A percentile compares a stretch with the other conserved stretches of the same genome.
phyloP scores from a whole-genome alignment of 106 monocot species.

The Acanthochlamys bracteata region DNA sequence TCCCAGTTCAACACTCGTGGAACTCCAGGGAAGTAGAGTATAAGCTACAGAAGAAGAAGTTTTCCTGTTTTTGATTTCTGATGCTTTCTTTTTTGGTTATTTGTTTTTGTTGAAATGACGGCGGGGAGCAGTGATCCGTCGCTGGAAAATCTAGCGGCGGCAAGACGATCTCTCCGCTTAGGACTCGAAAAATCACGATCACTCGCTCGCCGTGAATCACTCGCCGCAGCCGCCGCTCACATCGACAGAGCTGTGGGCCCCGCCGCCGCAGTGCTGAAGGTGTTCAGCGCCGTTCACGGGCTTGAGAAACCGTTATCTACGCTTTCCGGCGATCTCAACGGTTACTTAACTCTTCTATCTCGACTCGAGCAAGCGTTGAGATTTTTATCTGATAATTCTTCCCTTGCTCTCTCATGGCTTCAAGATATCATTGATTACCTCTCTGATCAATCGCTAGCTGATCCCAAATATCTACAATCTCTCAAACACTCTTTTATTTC shows the following conservation, averaged over 20 bases:
- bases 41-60: too few relatives aligned
- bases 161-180: conserved; percentile 42
- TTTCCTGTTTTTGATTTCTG: too few relatives aligned
- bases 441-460: too few relatives aligned
- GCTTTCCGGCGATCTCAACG: conserved; percentile 31
- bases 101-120: too few relatives aligned
- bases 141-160: conserved; percentile 32
- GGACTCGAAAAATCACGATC: conserved; percentile 44
- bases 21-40: too few relatives aligned
- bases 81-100: too few relatives aligned
- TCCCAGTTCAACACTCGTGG: too few relatives aligned
- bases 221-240: conserved; percentile 44
- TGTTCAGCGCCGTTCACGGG: conserved; percentile 92
- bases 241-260: conserved; percentile 87
- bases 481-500: conserved; percentile 11
- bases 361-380: conserved; percentile 48
- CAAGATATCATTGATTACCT: too few relatives aligned
- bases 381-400: too few relatives aligned
- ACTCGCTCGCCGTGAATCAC: conserved; percentile 36
- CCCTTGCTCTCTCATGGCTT: too few relatives aligned
- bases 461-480: too few relatives aligned
- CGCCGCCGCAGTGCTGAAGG: conserved; percentile 83
- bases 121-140: too few relatives aligned
- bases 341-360: conserved; percentile 42
- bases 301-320: conserved; percentile 73